Evolutionary conservation across 345 rosid genomes (phyloP), one percentile per base, ranked within the genome.

Genomic region (sweet orange (Citrus sinensis)): DNA sequence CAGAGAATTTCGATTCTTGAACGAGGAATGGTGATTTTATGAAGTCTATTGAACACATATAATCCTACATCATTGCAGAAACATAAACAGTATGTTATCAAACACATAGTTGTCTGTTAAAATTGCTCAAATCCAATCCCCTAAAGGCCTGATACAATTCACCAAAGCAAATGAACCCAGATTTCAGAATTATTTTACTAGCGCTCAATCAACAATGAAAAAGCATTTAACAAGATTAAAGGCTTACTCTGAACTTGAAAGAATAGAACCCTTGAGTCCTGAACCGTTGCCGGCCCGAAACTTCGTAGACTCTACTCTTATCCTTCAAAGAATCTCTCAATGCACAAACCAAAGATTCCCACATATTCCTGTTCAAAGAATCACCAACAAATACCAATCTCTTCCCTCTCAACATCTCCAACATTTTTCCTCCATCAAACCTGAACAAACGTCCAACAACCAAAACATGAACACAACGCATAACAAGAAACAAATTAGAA

Each of bases 281-380:
- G 69, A 82, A 85, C 69, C 85, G 87, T 27, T 75, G 81, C 71
- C 76, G 78, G n/a, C 82, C 87, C 5, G 84, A 79, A 82, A 82
- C 85, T 76, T 86, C 89, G 37, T 68, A 81, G 67, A 91, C 77
- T 74, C 83, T 86, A 76, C 79, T 87, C 64, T 87, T 86, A 20
- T 91, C 86, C 83, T 82, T 83, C 62, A 87, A 37, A 22, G 97
- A 87, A 74, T 89, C 88, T 74, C 92, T 83, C 81, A 90, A 77
- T 6, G 84, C 81, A 86, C 94, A 92, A 10, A 88, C 90, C 76
- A 91, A 30, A 63, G 93, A 88, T 76, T 92, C 90, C 94, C 97
- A 92, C 94, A 90, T 90, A 85, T 89, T 90, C 83, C 94, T 80
- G 17, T 89, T 90, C 84, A 89, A 71, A 1, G 94, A 92, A 71